A percentile compares a stretch with the other conserved stretches of the same genome.
phyloP scores from a whole-genome alignment of 1,284 basidiomycete species.

The Laetiporus sulphureus region DNA sequence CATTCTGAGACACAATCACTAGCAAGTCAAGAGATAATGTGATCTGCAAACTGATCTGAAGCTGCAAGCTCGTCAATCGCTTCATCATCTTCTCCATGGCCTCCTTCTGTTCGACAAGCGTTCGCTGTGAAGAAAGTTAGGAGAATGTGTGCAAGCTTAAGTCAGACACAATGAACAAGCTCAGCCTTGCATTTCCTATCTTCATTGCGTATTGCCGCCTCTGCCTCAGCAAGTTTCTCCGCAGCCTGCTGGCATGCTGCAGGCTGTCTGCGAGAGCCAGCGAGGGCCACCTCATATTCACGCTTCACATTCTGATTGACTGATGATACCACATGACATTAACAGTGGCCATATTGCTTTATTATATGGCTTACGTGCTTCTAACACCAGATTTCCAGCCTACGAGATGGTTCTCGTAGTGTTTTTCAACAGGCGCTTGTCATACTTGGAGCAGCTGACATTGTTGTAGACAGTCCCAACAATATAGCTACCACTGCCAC shows the following conservation, averaged over 20 bases:
- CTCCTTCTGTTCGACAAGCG: slow-evolving; percentile 36
- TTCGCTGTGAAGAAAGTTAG: slow-evolving; percentile 29
- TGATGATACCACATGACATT: too few relatives aligned
- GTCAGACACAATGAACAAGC: slow-evolving; percentile 26
- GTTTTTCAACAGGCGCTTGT: slow-evolving; percentile 55
- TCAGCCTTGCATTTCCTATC: slow-evolving; percentile 32
- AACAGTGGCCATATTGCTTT: too few relatives aligned
- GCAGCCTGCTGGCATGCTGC: slow-evolving; percentile 30
- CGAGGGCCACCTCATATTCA: slow-evolving; percentile 37
- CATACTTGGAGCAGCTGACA: slow-evolving; percentile 71
- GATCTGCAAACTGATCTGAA: background rate
- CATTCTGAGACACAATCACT: slow-evolving; percentile 25
- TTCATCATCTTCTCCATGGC: slow-evolving; percentile 36
- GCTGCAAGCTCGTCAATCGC: slow-evolving; percentile 30
- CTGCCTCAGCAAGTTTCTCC: slow-evolving; percentile 28
- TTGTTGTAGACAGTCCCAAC: slow-evolving; percentile 52
- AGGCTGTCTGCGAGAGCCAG: slow-evolving; percentile 29
- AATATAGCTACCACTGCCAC: slow-evolving; percentile 49
- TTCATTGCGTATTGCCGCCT: slow-evolving; percentile 29
- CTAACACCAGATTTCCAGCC: slow-evolving; percentile 45
- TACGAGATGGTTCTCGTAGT: slow-evolving; percentile 48
- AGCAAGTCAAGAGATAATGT: slow-evolving; percentile 35
- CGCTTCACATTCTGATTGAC: slow-evolving; percentile 49
- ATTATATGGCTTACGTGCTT: slow-evolving; percentile 36
- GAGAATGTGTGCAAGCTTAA: background rate